phyloP scores from a whole-genome alignment of 1,139 yeast species.

The Zygosaccharomyces pseudobailii region DNA sequence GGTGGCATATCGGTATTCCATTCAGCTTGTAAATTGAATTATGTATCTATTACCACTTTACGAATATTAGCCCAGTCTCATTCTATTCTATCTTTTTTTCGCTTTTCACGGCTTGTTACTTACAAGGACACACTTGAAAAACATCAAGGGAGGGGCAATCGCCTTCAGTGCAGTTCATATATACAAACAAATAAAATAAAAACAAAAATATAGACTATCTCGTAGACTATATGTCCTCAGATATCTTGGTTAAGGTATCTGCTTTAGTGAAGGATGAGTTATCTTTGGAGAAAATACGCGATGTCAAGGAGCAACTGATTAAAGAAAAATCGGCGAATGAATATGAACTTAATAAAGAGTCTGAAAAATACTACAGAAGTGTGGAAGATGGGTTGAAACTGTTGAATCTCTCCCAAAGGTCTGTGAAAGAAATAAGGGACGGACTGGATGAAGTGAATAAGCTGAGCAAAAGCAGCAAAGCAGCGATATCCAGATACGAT shows the following conservation, averaged over 20 bases:
- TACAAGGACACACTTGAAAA: neutral
- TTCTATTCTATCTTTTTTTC: neutral
- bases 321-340: conserved; percentile 73
- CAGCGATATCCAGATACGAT: conserved; percentile 52
- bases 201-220: neutral
- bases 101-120: neutral
- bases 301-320: conserved; percentile 49
- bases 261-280: conserved; percentile 29
- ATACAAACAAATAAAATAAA: neutral
- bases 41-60: neutral
- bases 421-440: conserved; percentile 46
- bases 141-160: neutral
- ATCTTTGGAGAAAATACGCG: conserved; percentile 27
- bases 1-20: no score
- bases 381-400: conserved; percentile 26
- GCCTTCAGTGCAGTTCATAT: neutral
- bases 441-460: conserved; percentile 57
- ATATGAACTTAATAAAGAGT: conserved; percentile 59
- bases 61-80: no score
- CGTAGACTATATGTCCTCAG: conserved; percentile 9
- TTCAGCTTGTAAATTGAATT: no score
- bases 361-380: conserved; percentile 32
- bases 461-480: conserved; percentile 49
- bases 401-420: conserved; percentile 34
- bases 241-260: conserved; percentile 15